Evolutionary conservation across 75 land plant species (phyloP), one percentile per base, ranked within the genome.

Genomic region (Selaginella moellendorffii): DNA sequence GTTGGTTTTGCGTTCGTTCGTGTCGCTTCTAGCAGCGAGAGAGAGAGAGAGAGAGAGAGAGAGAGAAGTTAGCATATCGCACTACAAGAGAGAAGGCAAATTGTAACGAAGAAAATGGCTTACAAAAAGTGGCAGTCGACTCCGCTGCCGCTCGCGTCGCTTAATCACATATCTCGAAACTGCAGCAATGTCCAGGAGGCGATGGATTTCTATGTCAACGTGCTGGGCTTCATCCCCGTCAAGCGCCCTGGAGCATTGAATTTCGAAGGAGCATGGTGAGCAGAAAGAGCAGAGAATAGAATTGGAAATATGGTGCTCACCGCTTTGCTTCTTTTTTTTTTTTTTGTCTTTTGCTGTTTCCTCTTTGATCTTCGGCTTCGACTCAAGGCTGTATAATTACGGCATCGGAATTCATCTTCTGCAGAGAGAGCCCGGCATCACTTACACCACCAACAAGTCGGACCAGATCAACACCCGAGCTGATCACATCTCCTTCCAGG

Each of bases 321-420:
- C n/a, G n/a, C n/a, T n/a, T n/a, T n/a, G n/a, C n/a, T n/a, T n/a
- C n/a, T n/a, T n/a, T n/a, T n/a, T n/a, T n/a, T n/a, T n/a, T n/a
- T n/a, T n/a, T n/a, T n/a, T n/a, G n/a, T n/a, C n/a, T n/a, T n/a
- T n/a, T n/a, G n/a, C n/a, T n/a, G n/a, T n/a, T n/a, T n/a, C n/a
- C n/a, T n/a, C n/a, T n/a, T n/a, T n/a, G n/a, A n/a, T n/a, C n/a
- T n/a, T n/a, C n/a, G n/a, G n/a, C n/a, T n/a, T n/a, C n/a, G n/a
- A n/a, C 24, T 19, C 8, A 8, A 56, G 59, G 59, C n/a, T 56
- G 21, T 56, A 56, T 56, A 56, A 56, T n/a, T 56, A 56, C 19
- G 59, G 59, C n/a, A 56, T 56, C 24, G 59, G 59, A 9, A 56
- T 56, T 8, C 59, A 56, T 56, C 59, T 56, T 56, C 59, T 56